Evolutionary conservation across 108 stramenopile genomes (phyloP), one percentile per base, ranked within the genome.

Genomic region (Asterionellopsis glacialis): DNA sequence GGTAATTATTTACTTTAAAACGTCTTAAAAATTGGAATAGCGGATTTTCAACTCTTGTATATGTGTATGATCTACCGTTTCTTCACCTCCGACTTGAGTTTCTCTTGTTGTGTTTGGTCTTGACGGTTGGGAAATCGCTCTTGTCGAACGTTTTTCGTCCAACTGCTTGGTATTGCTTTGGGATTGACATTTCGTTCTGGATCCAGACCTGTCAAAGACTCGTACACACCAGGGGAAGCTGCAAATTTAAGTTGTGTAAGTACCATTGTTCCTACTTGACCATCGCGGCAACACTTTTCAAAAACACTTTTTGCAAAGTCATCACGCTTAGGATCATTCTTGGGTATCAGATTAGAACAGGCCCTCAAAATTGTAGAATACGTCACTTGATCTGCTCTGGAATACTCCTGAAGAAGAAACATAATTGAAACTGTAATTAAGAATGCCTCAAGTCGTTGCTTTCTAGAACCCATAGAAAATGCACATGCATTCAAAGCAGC

Each of bases 401-500:
- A 78, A 41, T 76, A 81, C 7, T 67, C 65, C 63, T 80, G 65
- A 23, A 84, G 60, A 11, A 74, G 68, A 39, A 57, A 55, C 12
- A 82, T 54, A 47, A 39, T 0, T 74, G 70, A 61, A 84, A 61
- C 47, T 49, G 60, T 55, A 0, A 64, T 69, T 45, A 72, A 72
- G 5, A 84, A 85, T 55, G 86, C 83, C 39, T 85, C 85, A 55
- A 91, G 66, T 11, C 82, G 80, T 16, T 69, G 65, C n/a, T 70
- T 67, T 61, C 77, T 79, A 24, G 81, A 80, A 16, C 72, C 54
- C 0, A 86, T 73, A 79, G 64, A 18, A 55, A 81, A 91, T 5
- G 86, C 90, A 33, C 85, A 87, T 0, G 86, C 86, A 64, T 91
- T 91, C 72, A 91, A 66, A 1, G 87, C 90, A 13, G 90, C 83